A percentile compares a stretch with the other conserved stretches of the same genome.
These are phyloP conservation scores for Chrysoporthe cubensis DNA, from an alignment of 2,329 filamentous ascomycete species.

Conservation along the genomic window DNA sequence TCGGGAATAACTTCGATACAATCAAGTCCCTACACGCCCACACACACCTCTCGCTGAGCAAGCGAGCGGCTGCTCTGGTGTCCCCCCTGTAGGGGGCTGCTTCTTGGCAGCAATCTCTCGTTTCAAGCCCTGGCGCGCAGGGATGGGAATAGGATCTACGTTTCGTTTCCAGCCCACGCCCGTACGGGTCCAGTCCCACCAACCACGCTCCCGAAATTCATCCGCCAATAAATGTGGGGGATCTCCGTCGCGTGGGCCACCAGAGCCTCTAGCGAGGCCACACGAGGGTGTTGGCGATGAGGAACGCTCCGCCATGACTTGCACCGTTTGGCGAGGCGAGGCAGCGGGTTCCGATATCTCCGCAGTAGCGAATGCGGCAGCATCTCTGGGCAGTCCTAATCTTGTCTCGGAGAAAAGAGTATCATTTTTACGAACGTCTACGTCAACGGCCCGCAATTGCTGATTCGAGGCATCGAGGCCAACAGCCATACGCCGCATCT, in stretches of 20 bases:
- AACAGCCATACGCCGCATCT: neutral
- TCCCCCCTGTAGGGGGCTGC: neutral
- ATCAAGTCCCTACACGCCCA: neutral
- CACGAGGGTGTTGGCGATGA: neutral
- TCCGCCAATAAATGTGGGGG: constrained; percentile 1
- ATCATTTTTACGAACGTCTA: neutral
- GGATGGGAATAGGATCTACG: constrained; percentile 1
- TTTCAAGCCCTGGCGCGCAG: neutral
- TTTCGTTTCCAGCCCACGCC: constrained; percentile 1
- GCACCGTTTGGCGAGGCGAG: neutral
- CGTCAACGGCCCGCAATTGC: neutral
- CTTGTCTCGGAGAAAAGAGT: constrained; percentile 5
- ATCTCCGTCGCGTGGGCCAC: constrained; percentile 1
- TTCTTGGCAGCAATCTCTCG: constrained; percentile 1
- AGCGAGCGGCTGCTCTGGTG: neutral
- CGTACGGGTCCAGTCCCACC: neutral
- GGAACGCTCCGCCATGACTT: neutral
- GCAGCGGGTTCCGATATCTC: neutral
- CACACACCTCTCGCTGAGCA: neutral
- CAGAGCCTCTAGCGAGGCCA: neutral
- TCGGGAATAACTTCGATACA: neutral
- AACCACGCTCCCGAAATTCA: neutral
- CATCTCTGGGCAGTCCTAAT: neutral
- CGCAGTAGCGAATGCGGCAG: neutral
- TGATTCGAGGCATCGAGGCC: neutral